Conservation (phyloP, 1,139 yeast species). For the Suhomyces ambrosiae region DNA sequence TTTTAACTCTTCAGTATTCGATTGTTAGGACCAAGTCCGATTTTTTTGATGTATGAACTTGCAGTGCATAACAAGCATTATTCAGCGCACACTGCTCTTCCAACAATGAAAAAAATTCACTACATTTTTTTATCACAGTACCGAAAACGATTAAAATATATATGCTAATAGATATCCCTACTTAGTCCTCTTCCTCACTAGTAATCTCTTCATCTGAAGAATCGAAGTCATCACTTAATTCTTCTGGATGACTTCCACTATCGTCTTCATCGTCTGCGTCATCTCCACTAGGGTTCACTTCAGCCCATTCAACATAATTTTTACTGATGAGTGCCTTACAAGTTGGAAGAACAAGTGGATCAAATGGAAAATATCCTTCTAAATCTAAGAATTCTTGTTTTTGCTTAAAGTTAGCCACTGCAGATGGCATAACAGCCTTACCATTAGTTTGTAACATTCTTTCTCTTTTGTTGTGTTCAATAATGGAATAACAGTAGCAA, state of each 20-base stretch:
- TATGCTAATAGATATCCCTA: slow-evolving; percentile 2
- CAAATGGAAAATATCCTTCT: slow-evolving; percentile 94
- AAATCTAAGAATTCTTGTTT: slow-evolving; percentile 83
- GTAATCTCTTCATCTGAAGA: slow-evolving; percentile 31
- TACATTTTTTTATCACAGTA: no score
- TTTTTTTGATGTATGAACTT: no score
- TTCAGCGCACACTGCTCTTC: no score
- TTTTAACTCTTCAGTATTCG: no score
- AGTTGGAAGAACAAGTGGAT: slow-evolving; percentile 75
- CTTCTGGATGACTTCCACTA: slow-evolving; percentile 35
- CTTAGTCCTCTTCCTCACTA: slow-evolving; percentile 20
- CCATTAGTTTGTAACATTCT: slow-evolving; percentile 44
- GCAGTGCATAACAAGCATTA: no score
- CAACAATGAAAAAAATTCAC: no score
- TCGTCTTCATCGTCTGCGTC: slow-evolving; percentile 72
- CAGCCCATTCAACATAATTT: slow-evolving; percentile 73
- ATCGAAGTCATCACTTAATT: slow-evolving; percentile 31
- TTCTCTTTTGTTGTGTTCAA: slow-evolving; percentile 85
- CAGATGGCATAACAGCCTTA: slow-evolving; percentile 28
- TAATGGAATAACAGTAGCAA: slow-evolving; percentile 90
- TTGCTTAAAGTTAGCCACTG: slow-evolving; percentile 46
- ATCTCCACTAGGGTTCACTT: slow-evolving; percentile 46
- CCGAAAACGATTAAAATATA: no score
- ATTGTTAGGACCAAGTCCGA: no score
- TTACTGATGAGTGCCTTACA: slow-evolving; percentile 55